A percentile compares a stretch with the other conserved stretches of the same genome.
Evolutionary conservation across 768 basidiomycete species (phyloP).

Genomic region (Coprinopsis cinerea): DNA sequence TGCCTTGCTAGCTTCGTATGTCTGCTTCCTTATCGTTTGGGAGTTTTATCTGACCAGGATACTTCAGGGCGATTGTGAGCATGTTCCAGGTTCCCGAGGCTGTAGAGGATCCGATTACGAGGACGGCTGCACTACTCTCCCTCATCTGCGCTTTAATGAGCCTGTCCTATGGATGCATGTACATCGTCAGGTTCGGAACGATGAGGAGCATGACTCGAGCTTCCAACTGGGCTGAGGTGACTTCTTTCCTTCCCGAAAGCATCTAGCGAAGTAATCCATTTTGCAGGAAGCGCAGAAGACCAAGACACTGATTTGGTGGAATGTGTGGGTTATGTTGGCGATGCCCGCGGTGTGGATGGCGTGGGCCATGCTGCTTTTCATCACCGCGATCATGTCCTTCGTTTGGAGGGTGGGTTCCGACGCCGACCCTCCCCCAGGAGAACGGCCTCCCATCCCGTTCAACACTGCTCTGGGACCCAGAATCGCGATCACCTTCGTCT

Average conservation of each 20-base stretch:
- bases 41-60: not conserved
- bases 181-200: constrained; percentile 63
- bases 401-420: constrained; percentile 65
- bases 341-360: constrained; percentile 68
- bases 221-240: constrained; percentile 66
- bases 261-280: not conserved
- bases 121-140: constrained; percentile 58
- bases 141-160: constrained; percentile 65
- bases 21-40: not conserved
- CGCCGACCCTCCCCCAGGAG: constrained; percentile 26
- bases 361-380: constrained; percentile 68
- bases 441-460: constrained; percentile 30
- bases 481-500: constrained; percentile 46
- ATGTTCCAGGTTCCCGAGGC: constrained; percentile 57
- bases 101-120: constrained; percentile 52
- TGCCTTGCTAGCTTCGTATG: constrained; percentile 47
- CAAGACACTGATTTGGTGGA: constrained; percentile 30
- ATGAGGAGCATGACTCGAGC: constrained; percentile 73
- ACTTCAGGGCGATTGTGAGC: constrained; percentile 63
- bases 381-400: constrained; percentile 56
- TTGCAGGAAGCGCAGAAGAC: constrained; percentile 50
- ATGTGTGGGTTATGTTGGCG: constrained; percentile 30
- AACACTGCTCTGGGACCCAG: constrained; percentile 44
- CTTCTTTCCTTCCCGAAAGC: constrained; percentile 1
- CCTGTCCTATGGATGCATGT: constrained; percentile 66